These are phyloP conservation scores for Cryptococcus hybrid DNA, from an alignment of 1,284 basidiomycete species.

Conservation along the genomic window DNA sequence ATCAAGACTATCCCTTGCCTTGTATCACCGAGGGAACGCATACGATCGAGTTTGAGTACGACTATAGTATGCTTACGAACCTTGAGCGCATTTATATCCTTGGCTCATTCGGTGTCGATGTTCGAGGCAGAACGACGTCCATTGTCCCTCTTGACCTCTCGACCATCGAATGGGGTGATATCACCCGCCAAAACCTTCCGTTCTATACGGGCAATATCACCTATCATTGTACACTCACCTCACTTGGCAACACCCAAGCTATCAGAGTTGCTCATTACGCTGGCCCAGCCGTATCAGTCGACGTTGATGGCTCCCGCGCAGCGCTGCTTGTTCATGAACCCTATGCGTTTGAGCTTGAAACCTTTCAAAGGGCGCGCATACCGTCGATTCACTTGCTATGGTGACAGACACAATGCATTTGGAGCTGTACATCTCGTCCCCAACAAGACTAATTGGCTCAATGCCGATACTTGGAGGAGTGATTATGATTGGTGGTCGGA, in stretches of 20 bases:
- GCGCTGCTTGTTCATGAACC: slow-evolving; percentile 20
- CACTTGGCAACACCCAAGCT: slow-evolving; percentile 6
- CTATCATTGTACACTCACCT: slow-evolving; percentile 19
- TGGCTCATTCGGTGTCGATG: slow-evolving; percentile 28
- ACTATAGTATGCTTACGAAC: slow-evolving; percentile 21
- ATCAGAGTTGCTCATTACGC: slow-evolving; percentile 21
- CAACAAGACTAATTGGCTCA: slow-evolving; percentile 30
- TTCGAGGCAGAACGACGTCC: slow-evolving; percentile 14
- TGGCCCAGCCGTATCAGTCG: slow-evolving; percentile 21
- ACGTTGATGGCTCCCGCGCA: slow-evolving; percentile 11
- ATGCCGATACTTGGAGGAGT: slow-evolving; percentile 27
- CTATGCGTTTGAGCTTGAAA: slow-evolving; percentile 12
- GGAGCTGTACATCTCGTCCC: slow-evolving; percentile 25
- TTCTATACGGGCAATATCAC: slow-evolving; percentile 33
- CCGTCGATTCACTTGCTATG: slow-evolving; percentile 24
- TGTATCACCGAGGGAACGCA: slow-evolving; percentile 15
- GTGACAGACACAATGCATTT: slow-evolving; percentile 30
- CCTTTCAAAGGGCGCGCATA: slow-evolving; percentile 13
- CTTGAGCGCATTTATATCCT: slow-evolving; percentile 28
- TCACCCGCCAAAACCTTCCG: slow-evolving; percentile 25
- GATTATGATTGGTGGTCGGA: slow-evolving; percentile 31
- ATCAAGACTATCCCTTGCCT: slow-evolving; percentile 23
- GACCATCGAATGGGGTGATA: slow-evolving; percentile 22
- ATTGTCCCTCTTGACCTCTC: slow-evolving; percentile 17
- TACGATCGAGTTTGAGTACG: slow-evolving; percentile 17